Evolutionary conservation across 768 basidiomycete genomes (phyloP).

Genomic region (Boletales sp.): DNA sequence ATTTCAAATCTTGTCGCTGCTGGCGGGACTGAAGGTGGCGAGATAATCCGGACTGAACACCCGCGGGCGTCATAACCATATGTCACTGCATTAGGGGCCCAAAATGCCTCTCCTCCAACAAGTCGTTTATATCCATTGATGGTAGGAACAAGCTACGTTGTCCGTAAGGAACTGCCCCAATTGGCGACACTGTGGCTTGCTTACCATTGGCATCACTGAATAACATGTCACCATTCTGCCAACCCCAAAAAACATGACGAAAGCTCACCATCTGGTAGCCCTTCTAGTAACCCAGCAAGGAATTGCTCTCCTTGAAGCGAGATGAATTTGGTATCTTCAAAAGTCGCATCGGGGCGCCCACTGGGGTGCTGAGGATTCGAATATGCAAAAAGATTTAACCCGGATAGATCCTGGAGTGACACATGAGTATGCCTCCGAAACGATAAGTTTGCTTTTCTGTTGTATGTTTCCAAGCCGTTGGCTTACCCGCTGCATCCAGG

Average conservation of each 20-base stretch:
- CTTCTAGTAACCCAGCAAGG: constrained; percentile 89
- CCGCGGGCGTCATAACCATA: constrained; percentile 96
- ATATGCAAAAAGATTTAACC: constrained; percentile 79
- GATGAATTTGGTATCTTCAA: constrained; percentile 79
- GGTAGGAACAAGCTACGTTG: constrained; percentile 69
- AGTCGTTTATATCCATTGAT: constrained; percentile 98
- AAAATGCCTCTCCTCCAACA: constrained; percentile 88
- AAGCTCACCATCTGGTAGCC: constrained; percentile 77
- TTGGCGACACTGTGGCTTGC: constrained; percentile 8
- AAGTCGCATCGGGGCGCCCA: constrained; percentile 69
- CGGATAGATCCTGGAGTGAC: constrained; percentile 65
- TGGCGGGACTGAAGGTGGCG: constrained; percentile 81
- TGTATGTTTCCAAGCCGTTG: constrained; percentile 6
- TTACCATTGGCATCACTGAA: constrained; percentile 78
- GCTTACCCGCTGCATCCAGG: constrained; percentile 92
- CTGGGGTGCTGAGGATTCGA: constrained; percentile 52
- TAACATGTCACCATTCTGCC: constrained; percentile 1
- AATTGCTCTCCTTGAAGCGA: constrained; percentile 87
- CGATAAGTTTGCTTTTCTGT: neutral
- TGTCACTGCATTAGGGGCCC: constrained; percentile 90
- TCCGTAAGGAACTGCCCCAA: neutral
- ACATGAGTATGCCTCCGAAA: constrained; percentile 81
- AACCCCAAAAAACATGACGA: neutral
- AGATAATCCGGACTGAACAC: constrained; percentile 88
- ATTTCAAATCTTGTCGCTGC: constrained; percentile 88